These are phyloP conservation scores for Russula sp. DNA, from an alignment of 768 basidiomycete species.

Conservation along the genomic window DNA sequence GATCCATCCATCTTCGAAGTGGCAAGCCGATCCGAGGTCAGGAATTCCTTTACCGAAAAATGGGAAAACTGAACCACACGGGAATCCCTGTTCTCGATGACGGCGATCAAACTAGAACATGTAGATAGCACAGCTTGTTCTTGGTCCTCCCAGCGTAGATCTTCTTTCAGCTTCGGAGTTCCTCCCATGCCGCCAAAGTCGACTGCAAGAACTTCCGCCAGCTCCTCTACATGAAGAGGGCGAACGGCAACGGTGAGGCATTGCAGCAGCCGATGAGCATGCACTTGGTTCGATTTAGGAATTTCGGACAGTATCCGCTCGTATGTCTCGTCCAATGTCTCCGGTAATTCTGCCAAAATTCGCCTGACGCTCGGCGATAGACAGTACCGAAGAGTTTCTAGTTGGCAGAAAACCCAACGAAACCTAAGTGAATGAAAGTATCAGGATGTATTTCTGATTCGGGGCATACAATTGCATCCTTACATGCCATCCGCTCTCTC, in stretches of 20 bases:
- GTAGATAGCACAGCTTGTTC: not conserved
- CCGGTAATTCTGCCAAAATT: not conserved
- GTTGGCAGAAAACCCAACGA: not conserved
- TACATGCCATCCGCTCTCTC: slow-evolving; percentile 2
- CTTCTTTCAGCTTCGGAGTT: not conserved
- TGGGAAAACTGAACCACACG: too few relatives aligned
- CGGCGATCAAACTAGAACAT: too few relatives aligned
- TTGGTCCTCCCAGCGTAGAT: not conserved
- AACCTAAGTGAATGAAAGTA: not conserved
- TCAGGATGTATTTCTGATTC: not conserved
- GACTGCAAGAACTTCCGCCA: not conserved
- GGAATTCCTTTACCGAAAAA: too few relatives aligned
- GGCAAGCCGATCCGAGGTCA: too few relatives aligned
- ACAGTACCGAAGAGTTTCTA: not conserved
- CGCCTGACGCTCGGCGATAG: not conserved
- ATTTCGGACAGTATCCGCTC: not conserved
- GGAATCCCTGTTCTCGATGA: too few relatives aligned
- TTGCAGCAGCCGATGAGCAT: not conserved
- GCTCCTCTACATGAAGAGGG: too few relatives aligned
- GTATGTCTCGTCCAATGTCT: not conserved
- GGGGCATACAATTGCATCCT: not conserved
- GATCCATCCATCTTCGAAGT: too few relatives aligned
- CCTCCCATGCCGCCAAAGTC: not conserved
- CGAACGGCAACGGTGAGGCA: too few relatives aligned
- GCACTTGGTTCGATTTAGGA: not conserved